These are phyloP conservation scores for Paspalum vaginatum DNA, from an alignment of 176 grass and related monocot species.

Conservation along the genomic window DNA sequence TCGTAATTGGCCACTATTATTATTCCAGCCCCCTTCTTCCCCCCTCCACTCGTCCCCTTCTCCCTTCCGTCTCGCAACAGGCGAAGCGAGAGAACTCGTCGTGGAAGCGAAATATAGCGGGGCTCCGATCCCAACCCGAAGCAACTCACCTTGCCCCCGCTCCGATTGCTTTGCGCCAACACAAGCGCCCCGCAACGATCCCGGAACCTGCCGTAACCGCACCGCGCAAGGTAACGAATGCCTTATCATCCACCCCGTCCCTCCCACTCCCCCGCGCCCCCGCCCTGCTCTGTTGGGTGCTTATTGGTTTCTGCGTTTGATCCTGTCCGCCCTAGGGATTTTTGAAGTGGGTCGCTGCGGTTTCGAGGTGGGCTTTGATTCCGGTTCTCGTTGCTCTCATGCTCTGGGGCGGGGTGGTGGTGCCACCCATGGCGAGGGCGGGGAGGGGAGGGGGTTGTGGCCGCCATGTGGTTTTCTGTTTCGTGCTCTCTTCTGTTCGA, in stretches of 20 bases:
- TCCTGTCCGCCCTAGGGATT: neutral
- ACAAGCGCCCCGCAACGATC: neutral
- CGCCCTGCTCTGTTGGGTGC: neutral
- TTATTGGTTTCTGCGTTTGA: conserved; percentile 1
- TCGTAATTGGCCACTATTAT: conserved; percentile 9
- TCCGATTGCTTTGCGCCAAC: conserved; percentile 34
- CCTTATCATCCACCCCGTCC: neutral
- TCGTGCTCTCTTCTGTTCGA: neutral
- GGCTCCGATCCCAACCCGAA: conserved; percentile 33
- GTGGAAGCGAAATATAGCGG: conserved; percentile 42
- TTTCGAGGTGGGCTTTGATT: conserved; percentile 9
- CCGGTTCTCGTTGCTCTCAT: neutral
- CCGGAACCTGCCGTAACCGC: conserved; percentile 12
- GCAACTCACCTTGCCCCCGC: neutral
- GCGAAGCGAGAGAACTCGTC: conserved; percentile 9
- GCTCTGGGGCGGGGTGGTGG: neutral
- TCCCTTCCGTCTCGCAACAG: neutral
- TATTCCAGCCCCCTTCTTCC: neutral
- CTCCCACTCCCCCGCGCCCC: neutral
- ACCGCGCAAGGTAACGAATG: conserved; percentile 46
- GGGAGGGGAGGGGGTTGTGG: neutral
- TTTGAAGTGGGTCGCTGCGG: neutral
- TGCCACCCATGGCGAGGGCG: conserved; percentile 15
- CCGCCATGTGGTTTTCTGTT: neutral
- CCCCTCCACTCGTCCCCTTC: conserved; percentile 13